These are phyloP conservation scores for Kingdonia uniflora DNA, from an alignment of 164 flowering plant genomes.

Conservation along the genomic window DNA sequence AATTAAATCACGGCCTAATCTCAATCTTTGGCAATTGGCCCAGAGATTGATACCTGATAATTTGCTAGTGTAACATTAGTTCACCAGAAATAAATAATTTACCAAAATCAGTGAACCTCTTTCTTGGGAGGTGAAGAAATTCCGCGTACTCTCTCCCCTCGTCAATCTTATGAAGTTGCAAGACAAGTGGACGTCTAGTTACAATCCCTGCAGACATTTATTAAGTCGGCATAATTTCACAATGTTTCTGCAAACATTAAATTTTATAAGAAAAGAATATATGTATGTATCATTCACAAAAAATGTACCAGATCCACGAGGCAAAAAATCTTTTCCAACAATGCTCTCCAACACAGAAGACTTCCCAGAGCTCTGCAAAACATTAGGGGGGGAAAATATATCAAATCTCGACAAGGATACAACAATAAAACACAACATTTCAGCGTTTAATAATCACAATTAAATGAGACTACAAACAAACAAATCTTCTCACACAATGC, in stretches of 20 bases:
- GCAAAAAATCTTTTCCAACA: conserved; percentile 19
- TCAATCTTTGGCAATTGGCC: too few species aligned
- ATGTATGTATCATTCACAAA: too few species aligned
- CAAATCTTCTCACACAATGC: neutral
- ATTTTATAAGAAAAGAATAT: too few species aligned
- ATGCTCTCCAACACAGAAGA: conserved; percentile 70
- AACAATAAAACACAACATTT: neutral
- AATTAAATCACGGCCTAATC: too few species aligned
- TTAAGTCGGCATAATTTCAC: too few species aligned
- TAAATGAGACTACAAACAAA: neutral
- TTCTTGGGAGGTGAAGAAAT: conserved; percentile 78
- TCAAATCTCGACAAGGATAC: neutral
- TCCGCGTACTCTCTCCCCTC: conserved; percentile 91
- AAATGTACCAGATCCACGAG: conserved; percentile 17
- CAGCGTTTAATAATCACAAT: neutral
- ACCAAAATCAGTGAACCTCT: conserved; percentile 84
- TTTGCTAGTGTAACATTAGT: too few species aligned
- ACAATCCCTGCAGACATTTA: conserved; percentile 89
- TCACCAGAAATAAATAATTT: conserved; percentile 1
- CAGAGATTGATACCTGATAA: too few species aligned
- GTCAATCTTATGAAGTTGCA: conserved; percentile 80
- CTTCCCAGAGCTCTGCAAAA: conserved; percentile 73
- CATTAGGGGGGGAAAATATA: too few species aligned
- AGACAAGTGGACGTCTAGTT: conserved; percentile 82
- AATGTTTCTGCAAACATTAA: too few species aligned